Base-by-base conservation (phyloP, 1,284 basidiomycete species). In the Ceratobasidium sp. region DNA sequence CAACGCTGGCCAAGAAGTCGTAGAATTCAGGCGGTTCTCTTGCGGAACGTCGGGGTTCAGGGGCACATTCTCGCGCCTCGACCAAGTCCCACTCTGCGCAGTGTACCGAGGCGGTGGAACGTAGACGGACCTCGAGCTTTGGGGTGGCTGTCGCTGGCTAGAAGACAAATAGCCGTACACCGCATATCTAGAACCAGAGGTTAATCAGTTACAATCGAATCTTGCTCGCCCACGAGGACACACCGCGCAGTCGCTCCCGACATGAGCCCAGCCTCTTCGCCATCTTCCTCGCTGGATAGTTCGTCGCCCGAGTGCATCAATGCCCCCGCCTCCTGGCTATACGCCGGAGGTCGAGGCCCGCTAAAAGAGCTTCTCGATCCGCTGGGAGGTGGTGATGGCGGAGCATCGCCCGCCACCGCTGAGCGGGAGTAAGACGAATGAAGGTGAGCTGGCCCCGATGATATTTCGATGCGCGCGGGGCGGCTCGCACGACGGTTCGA, bases 351-450 rank as follows among this genome's bases (percentile, higher is more conserved):
- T 24, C 22, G 61, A 43, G 14, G n/a, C 43, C 22, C 24, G 22
- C 51, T 56, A 37, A 68, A 56, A 5, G 31, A 39, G 5, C n/a
- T 41, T 4, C 27, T 43, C 14, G 41, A n/a, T 6, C 54, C 68
- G 41, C 68, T 71, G 22, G 68, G 68, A 48, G 68, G 68, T 19
- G 68, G 68, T 8, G 68, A 71, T 8, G 48, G n/a, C 19, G 41
- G 68, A 8, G 41, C 41, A n/a, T 11, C 24, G 24, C 41, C 54
- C 1, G 68, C 24, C 29, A 43, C 24, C 4, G 39, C 13, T 9
- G 68, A 58, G 27, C 54, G 54, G 27, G 41, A 59, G 41, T 59
- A 71, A n/a, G 68, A 71, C 6, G 68, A 22, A 31, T 59, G 68
- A 41, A 71, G 31, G 41, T 71, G 68, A 8, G 53, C 54, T 19